Percentiles rank a stretch among this genome's conserved stretches.
These are phyloP conservation scores for Haplosporangium gracile DNA, from an alignment of 192 early-diverging fungal species.

Conservation along the genomic window DNA sequence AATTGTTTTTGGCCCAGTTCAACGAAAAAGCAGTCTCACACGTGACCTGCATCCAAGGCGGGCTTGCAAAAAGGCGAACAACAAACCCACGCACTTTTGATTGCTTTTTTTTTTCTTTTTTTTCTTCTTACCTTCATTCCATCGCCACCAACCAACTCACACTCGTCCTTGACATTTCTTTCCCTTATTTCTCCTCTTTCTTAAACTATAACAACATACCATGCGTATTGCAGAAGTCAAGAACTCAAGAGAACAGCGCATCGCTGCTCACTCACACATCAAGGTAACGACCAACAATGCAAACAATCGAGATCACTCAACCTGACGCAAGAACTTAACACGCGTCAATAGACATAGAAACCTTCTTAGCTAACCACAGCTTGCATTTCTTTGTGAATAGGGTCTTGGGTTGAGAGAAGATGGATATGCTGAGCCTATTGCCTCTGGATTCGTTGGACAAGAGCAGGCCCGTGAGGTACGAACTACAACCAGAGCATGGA, in stretches of 20 bases:
- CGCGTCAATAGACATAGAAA: neutral
- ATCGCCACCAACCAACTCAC: neutral
- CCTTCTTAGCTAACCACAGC: constrained; percentile 4
- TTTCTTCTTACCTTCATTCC: constrained; percentile 22
- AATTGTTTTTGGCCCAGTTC: neutral
- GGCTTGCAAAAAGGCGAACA: neutral
- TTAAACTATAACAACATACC: neutral
- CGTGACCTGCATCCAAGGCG: neutral
- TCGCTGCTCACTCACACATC: constrained; percentile 98
- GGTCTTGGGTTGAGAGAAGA: constrained; percentile 90
- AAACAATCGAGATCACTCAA: neutral
- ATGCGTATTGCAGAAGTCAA: constrained; percentile 97
- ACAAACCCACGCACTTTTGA: constrained; percentile 4
- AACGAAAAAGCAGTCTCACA: constrained; percentile 7
- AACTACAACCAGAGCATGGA: neutral
- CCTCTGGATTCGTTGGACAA: constrained; percentile 97
- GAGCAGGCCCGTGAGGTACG: constrained; percentile 93
- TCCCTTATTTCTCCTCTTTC: neutral
- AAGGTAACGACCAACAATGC: constrained; percentile 63
- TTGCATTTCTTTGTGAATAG: neutral
- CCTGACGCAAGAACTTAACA: neutral
- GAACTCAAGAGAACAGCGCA: constrained; percentile 92
- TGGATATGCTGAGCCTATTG: constrained; percentile 87
- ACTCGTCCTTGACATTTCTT: neutral
- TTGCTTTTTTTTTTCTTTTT: constrained; percentile 24